Conservation (phyloP, 78 protist genomes). For the Protostelium mycophagum region DNA sequence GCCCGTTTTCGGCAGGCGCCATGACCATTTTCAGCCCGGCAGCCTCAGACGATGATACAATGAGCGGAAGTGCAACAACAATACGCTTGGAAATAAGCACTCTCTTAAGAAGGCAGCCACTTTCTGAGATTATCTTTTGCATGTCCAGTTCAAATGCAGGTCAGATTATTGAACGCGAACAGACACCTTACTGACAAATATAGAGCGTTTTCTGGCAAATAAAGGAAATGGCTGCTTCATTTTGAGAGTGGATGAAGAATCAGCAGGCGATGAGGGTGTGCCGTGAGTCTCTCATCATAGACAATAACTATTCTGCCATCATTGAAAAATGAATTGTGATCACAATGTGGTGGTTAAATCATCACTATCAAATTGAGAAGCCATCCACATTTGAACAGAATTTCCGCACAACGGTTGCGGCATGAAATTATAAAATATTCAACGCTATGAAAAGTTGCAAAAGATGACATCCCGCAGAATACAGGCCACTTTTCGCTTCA, state of each 20-base stretch:
- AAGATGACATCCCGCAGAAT: no score
- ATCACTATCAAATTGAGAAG: no score
- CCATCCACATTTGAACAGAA: no score
- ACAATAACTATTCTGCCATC: neutral
- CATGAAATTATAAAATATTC: no score
- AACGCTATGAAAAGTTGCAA: no score
- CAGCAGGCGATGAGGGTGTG: neutral
- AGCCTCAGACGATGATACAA: neutral
- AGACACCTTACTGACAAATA: neutral
- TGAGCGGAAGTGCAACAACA: neutral
- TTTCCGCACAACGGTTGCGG: no score
- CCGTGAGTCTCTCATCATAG: neutral
- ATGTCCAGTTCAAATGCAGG: neutral
- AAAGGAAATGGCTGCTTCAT: neutral
- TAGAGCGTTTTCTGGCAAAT: neutral
- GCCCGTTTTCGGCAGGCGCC: neutral
- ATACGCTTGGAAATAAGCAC: neutral
- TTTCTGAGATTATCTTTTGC: neutral
- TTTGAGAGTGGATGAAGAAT: neutral
- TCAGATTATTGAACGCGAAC: neutral
- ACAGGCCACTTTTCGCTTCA: neutral
- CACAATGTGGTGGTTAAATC: neutral
- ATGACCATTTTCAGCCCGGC: neutral
- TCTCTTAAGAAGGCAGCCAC: neutral
- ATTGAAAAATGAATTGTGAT: neutral